Evolutionary conservation across 495 filamentous ascomycete species (phyloP).

Genomic region (Geoglossum glabrum): DNA sequence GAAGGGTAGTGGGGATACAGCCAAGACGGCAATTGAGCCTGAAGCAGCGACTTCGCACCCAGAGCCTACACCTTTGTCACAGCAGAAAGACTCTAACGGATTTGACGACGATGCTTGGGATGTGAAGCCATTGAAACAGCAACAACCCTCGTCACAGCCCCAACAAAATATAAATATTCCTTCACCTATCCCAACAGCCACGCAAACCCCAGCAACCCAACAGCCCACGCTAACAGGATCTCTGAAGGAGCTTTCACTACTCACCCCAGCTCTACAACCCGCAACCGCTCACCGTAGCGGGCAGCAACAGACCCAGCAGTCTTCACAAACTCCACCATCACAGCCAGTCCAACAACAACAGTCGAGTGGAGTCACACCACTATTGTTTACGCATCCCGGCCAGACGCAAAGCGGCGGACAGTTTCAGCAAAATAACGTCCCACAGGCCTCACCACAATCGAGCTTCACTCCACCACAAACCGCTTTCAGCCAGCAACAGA

Average conservation of each 20-base stretch:
- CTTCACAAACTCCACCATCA: slow-evolving; percentile 19
- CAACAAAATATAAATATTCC: slow-evolving; percentile 15
- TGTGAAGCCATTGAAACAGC: slow-evolving; percentile 69
- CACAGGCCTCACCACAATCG: neutral
- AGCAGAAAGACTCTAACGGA: slow-evolving; percentile 28
- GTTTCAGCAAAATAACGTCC: neutral
- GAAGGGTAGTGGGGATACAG: slow-evolving; percentile 22
- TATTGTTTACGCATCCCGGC: slow-evolving; percentile 32
- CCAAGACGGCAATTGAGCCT: slow-evolving; percentile 23
- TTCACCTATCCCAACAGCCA: slow-evolving; percentile 19
- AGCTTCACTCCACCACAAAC: neutral
- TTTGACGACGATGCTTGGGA: slow-evolving; percentile 99
- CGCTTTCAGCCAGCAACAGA: slow-evolving; percentile 4
- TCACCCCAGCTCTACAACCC: slow-evolving; percentile 58
- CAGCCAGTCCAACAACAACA: slow-evolving; percentile 22
- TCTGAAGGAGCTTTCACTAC: slow-evolving; percentile 60
- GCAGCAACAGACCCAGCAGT: neutral
- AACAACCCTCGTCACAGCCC: slow-evolving; percentile 18
- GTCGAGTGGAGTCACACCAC: slow-evolving; percentile 20
- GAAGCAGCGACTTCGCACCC: slow-evolving; percentile 28
- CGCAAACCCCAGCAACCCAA: slow-evolving; percentile 18
- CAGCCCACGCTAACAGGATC: slow-evolving; percentile 42
- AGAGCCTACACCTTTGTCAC: slow-evolving; percentile 25
- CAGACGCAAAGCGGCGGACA: slow-evolving; percentile 16
- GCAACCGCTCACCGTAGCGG: slow-evolving; percentile 33